Base-by-base conservation (phyloP, 2,329 filamentous ascomycete genomes). In the Aureobasidium sp. region DNA sequence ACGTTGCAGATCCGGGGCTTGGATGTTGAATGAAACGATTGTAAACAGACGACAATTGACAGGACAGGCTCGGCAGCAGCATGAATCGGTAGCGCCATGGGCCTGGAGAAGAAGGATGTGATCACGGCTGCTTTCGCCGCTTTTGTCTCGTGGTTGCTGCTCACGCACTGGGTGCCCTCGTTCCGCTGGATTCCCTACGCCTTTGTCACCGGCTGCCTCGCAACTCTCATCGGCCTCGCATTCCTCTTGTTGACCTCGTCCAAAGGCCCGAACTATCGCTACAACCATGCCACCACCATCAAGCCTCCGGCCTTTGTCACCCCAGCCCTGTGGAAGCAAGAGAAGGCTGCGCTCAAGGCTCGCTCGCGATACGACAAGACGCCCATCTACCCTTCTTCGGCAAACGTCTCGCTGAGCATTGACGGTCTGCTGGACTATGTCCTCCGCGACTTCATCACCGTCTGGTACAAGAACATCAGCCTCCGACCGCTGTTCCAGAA, bases 381-480 rank as follows among this genome's bases (percentile, higher is more conserved):
- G 58, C 84, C 89, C 13, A 80, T 99, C 64, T 91, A 91, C 70
- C 83, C 88, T 62, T 82, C 87, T 59, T 92, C 90, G 25, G 85
- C 87, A 67, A 82, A 86, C 62, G 85, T 97, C 60, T 95, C 91
- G 13, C 83, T 86, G 68, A 88, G 88, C 49, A 77, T 97, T 66
- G 91, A 97, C 74, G 82, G 85, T 58, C 76, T 97, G 36, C 81
- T 99, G 48, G 84, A 87, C 55, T 78, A 91, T 58, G 83, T 96
- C 58, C 75, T 91, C 65, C 83, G 89, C 65, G 91, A 97, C 72
- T 97, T 96, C 72, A 85, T 99, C 62, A 84, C 82, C 62, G 87
- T 87, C 50, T 99, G 94, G 94, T 97, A 97, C 74, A 82, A 81
- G 36, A 83, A 85, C 69, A 97, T 99, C 71, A 96, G 90, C 76